These are phyloP conservation scores for Epichloe aotearoae DNA, from an alignment of 2,329 filamentous ascomycete genomes.

Conservation along the genomic window DNA sequence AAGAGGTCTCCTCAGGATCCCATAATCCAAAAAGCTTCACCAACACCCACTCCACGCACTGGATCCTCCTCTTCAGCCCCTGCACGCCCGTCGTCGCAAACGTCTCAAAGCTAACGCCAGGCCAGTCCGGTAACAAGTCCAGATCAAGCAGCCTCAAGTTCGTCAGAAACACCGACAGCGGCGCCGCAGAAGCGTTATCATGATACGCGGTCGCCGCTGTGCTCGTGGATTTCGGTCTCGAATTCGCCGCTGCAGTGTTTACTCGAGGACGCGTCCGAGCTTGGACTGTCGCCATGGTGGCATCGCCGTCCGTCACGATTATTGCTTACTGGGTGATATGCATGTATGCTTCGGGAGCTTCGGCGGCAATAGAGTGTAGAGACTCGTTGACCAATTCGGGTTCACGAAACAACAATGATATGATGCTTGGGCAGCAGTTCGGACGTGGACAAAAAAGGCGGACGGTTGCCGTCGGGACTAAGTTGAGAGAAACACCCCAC, in stretches of 20 bases:
- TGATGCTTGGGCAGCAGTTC: background rate
- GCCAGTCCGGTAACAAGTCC: conserved; percentile 67
- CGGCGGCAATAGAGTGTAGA: background rate
- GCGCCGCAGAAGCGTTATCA: conserved; percentile 6
- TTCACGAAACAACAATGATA: background rate
- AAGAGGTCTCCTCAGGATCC: conserved; percentile 62
- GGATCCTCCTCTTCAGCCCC: conserved; percentile 71
- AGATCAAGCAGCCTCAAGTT: conserved; percentile 76
- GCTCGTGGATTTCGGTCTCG: background rate
- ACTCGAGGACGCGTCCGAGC: conserved; percentile 6
- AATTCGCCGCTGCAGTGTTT: background rate
- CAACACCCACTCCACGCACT: conserved; percentile 80
- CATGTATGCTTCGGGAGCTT: background rate
- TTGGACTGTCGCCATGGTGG: conserved; percentile 8
- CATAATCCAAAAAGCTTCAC: conserved; percentile 76
- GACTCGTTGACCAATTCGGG: background rate
- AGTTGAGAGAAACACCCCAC: background rate
- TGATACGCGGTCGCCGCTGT: background rate
- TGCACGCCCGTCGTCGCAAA: conserved; percentile 55
- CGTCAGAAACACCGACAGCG: conserved; percentile 48
- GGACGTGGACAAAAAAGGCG: too few species aligned
- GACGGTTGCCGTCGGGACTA: too few species aligned
- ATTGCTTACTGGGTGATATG: background rate
- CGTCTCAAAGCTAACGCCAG: conserved; percentile 54
- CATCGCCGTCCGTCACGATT: background rate